A percentile compares a stretch with the other conserved stretches of the same genome.
These are phyloP conservation scores for Pyrenula massariospora DNA, from an alignment of 495 filamentous ascomycete genomes.

Conservation along the genomic window DNA sequence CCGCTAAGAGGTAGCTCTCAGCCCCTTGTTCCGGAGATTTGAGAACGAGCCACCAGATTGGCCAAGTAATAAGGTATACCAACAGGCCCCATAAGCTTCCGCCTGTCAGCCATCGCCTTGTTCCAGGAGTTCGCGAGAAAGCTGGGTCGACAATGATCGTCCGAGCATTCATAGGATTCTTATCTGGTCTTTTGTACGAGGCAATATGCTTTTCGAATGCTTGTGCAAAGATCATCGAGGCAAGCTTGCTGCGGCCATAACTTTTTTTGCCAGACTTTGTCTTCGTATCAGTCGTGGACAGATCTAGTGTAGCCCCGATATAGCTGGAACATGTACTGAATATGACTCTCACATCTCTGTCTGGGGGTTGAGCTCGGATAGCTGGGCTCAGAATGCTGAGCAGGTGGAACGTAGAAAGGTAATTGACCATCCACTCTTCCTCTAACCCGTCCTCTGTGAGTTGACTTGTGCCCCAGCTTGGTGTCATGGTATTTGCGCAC, in stretches of 20 bases:
- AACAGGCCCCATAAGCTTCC: constrained; percentile 74
- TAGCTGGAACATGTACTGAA: constrained; percentile 81
- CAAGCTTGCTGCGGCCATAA: constrained; percentile 80
- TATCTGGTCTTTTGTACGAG: constrained; percentile 69
- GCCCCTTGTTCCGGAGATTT: constrained; percentile 75
- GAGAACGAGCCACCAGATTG: constrained; percentile 74
- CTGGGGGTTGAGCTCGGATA: constrained; percentile 76
- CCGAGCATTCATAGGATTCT: constrained; percentile 63
- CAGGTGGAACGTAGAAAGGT: constrained; percentile 89
- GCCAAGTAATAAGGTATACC: constrained; percentile 67
- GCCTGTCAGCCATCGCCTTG: constrained; percentile 69
- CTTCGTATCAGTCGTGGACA: constrained; percentile 29
- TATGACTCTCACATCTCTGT: constrained; percentile 83
- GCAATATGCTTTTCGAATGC: constrained; percentile 85
- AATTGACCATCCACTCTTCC: constrained; percentile 87
- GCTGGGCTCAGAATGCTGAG: constrained; percentile 82
- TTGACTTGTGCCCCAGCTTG: constrained; percentile 38
- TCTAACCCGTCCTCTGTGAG: constrained; percentile 72
- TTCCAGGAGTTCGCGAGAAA: constrained; percentile 72
- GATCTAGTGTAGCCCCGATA: constrained; percentile 52
- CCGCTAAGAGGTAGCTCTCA: constrained; percentile 74
- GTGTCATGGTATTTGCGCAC: constrained; percentile 59
- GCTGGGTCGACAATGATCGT: constrained; percentile 83
- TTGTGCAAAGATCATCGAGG: constrained; percentile 74
- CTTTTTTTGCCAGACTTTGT: constrained; percentile 20